Evolutionary conservation across 2,329 filamentous ascomycete species (phyloP).

Genomic region (Colletotrichum filicis): DNA sequence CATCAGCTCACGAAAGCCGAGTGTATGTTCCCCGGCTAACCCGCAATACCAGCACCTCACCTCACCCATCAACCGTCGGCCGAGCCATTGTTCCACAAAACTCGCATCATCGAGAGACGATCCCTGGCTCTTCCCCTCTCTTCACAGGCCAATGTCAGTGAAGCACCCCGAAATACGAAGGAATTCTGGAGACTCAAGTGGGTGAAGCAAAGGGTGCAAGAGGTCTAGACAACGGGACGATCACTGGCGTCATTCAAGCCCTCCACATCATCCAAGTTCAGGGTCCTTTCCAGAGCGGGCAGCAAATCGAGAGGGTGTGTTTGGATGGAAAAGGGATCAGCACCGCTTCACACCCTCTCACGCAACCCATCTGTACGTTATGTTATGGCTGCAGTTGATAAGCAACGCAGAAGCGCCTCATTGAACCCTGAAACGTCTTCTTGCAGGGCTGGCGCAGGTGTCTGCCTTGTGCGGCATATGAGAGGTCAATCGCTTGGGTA

Average conservation of each 20-base stretch:
- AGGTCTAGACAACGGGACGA: constrained; percentile 23
- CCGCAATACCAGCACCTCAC: neutral
- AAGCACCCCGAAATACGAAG: neutral
- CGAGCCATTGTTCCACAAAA: neutral
- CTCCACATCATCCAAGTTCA: constrained; percentile 3
- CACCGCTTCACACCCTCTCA: constrained; percentile 15
- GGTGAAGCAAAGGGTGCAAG: neutral
- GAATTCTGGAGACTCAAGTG: neutral
- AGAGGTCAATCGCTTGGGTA: constrained; percentile 14
- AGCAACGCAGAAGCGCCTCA: constrained; percentile 17
- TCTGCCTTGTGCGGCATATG: neutral
- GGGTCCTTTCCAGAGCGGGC: constrained; percentile 5
- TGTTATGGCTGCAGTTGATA: neutral
- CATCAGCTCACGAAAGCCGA: neutral
- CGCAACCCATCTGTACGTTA: neutral
- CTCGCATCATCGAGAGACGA: constrained; percentile 1
- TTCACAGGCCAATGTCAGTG: neutral
- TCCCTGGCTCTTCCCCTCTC: constrained; percentile 4
- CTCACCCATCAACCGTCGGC: neutral
- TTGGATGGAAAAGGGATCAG: neutral
- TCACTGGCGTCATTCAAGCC: constrained; percentile 26
- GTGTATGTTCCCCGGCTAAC: neutral
- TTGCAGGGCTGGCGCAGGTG: neutral
- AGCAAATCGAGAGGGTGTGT: neutral
- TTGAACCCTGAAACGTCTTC: constrained; percentile 14